Evolutionary conservation across 2,329 filamentous ascomycete genomes (phyloP), one percentile per base, ranked within the genome.

Genomic region (Paraphoma chrysanthemicola): DNA sequence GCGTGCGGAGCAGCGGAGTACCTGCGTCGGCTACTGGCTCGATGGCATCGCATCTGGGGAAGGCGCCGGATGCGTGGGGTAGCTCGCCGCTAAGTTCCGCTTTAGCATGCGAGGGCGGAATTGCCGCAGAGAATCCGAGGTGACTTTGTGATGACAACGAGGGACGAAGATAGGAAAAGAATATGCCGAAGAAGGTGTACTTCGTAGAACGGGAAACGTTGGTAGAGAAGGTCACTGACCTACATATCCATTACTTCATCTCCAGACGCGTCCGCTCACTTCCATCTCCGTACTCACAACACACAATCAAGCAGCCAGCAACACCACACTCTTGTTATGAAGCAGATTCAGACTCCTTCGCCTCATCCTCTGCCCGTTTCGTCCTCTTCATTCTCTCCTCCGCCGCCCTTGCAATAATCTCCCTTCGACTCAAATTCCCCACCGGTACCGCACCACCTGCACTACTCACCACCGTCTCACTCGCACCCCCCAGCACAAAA

Each of bases 341-440:
- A 23, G 23, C 23, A 23, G 23, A 23, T 23, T 23, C 51, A 29
- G 33, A 18, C 6, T 54, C 68, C 64, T 72, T 73, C 60, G 70
- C 70, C 56, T 71, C 72, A 5, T 71, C 66, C 50, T 79, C 76
- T 45, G 77, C 74, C 62, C 79, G 77, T 59, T 77, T 80, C 65
- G 81, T 76, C 72, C 78, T 87, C 77, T 78, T 81, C 70, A 82
- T 76, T 73, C 80, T 86, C 76, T 90, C 88, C 76, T 93, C 90
- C 0, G 89, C 90, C 5, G 90, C 91, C 51, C 81, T 86, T 0
- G 91, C 92, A 51, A 95, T 80, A 36, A 92, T 85, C 68, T 96
- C 91, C 54, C 92, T 84, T 60, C 91, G 81, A 63, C 81, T 90
- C 75, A 92, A 70, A n/a, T 81, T 79, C 9, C 76, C 79, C n/a